Percentiles rank a stretch among this genome's conserved stretches.
phyloP scores from a whole-genome alignment of 306 rosid species.

The Ammopiptanthus mongolicus region DNA sequence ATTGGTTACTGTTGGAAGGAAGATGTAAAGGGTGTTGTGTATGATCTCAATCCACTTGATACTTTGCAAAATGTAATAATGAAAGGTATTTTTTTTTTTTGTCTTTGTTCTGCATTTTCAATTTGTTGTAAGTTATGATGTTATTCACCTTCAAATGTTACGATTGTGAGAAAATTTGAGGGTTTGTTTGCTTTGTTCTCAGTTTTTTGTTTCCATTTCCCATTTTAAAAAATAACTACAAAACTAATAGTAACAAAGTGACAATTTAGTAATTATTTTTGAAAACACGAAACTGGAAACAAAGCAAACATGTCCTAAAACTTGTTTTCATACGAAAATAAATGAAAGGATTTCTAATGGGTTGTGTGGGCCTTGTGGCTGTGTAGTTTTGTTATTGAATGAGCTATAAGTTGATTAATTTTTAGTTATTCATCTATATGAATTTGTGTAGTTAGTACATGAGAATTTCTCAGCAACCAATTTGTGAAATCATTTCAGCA shows the following conservation, averaged over 20 bases:
- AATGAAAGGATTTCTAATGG: neutral
- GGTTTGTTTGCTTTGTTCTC: too few relatives aligned
- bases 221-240: too few relatives aligned
- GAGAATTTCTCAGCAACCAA: neutral
- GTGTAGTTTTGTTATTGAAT: neutral
- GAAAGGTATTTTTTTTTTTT: constrained; percentile 35
- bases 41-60: constrained; percentile 51
- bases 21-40: constrained; percentile 49
- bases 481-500: neutral
- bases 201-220: too few relatives aligned
- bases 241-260: too few relatives aligned
- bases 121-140: neutral
- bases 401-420: neutral
- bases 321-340: neutral
- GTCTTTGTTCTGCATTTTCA: neutral
- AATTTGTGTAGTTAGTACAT: neutral
- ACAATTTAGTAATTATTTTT: too few relatives aligned
- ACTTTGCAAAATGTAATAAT: constrained; percentile 38
- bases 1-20: constrained; percentile 57
- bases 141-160: neutral
- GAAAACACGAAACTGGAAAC: too few relatives aligned
- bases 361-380: neutral
- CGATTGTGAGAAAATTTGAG: neutral
- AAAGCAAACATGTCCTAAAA: too few relatives aligned
- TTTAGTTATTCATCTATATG: neutral